Conservation (phyloP, 768 basidiomycete species). For the Leccinellum luteum region DNA sequence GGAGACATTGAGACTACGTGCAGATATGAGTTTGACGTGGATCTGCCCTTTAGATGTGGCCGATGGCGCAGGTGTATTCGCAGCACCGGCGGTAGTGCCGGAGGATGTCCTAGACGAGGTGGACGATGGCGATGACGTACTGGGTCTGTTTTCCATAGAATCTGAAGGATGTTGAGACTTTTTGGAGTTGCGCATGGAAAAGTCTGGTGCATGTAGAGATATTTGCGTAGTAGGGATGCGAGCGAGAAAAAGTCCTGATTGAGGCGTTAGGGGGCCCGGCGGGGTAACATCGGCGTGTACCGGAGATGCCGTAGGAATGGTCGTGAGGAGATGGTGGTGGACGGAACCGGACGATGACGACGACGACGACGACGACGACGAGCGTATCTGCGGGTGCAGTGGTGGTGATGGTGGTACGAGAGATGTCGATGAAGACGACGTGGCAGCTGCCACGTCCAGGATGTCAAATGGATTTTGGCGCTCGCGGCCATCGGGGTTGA, state of each 20-base stretch:
- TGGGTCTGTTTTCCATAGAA: constrained; percentile 35
- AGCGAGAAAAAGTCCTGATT: constrained; percentile 46
- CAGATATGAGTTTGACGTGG: constrained; percentile 94
- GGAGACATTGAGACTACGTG: constrained; percentile 75
- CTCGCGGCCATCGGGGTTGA: constrained; percentile 40
- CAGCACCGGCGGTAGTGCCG: constrained; percentile 16
- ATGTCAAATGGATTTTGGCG: constrained; percentile 64
- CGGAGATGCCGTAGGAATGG: constrained; percentile 18
- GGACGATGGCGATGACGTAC: constrained; percentile 42
- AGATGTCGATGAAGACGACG: constrained; percentile 18
- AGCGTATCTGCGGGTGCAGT: constrained; percentile 7
- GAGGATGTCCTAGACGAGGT: constrained; percentile 36
- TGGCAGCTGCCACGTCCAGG: constrained; percentile 27
- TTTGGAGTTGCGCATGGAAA: constrained; percentile 70
- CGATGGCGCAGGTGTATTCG: constrained; percentile 27
- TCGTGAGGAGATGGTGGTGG: constrained; percentile 32
- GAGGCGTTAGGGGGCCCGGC: constrained; percentile 47
- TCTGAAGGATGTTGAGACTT: constrained; percentile 32
- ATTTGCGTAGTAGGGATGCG: constrained; percentile 58
- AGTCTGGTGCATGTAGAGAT: constrained; percentile 83
- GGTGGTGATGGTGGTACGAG: constrained; percentile 10
- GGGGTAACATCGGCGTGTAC: constrained; percentile 37
- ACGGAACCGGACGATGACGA: constrained; percentile 16
- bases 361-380: constrained; percentile 10
- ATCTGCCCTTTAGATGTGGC: constrained; percentile 68